Evolutionary conservation across 2,329 filamentous ascomycete species (phyloP), one percentile per base, ranked within the genome.

Genomic region (Pestalotiopsis sp.): DNA sequence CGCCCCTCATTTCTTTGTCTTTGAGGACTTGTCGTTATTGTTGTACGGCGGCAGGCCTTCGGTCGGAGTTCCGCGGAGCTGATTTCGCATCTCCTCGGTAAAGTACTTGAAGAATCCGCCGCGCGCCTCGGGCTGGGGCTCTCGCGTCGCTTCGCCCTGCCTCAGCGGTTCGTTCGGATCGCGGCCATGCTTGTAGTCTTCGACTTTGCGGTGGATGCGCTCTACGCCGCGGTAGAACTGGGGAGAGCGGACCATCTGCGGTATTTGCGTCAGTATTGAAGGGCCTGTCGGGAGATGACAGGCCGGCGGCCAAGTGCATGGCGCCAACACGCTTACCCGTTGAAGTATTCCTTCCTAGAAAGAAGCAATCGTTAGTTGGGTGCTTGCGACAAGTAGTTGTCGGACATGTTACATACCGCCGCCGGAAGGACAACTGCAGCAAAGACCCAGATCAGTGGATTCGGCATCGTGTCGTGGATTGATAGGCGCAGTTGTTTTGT

Each of bases 141-240:
- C 58, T 30, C 58, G 26, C 39, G 85, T 86, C 2, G 86, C 86
- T 72, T 88, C 83, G 58, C 86, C 86, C 1, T 80, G 84, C 0
- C 81, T 79, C 10, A 88, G 69, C 6, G 85, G 85, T 64, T 86
- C 83, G 70, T 82, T 78, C 0, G 85, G 85, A 65, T 85, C 79
- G 26, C 83, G 81, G 10, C 86, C 86, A 69, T 87, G 70, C 58
- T 81, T 79, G 20, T 77, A 74, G 69, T 87, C 84, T 71, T 88
- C 76, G 48, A 88, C 80, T 3, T 75, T 78, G 14, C 81, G 80
- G 68, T 88, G 85, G 40, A 88, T 84, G n/a, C 81, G 79, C 7
- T 83, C 83, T 52, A 88, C 86, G 3, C 80, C 81, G 69, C 81
- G 81, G 69, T 88, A 85, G 73, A 87, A 88, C 9, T 78, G 77